A percentile compares a stretch with the other conserved stretches of the same genome.
Conservation (phyloP, 345 rosid genomes). For the Noccaea caerulescens region DNA sequence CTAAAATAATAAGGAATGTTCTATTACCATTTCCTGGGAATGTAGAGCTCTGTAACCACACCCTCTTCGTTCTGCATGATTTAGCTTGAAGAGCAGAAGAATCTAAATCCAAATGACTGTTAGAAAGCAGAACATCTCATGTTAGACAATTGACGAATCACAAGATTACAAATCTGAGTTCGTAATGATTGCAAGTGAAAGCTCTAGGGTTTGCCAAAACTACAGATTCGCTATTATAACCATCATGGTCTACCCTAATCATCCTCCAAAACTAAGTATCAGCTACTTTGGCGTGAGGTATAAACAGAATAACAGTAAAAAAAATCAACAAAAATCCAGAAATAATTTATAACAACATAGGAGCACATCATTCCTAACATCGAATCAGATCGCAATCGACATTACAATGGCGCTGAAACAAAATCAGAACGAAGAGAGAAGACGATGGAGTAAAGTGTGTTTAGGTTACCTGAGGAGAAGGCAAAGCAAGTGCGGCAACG, state of each 20-base stretch:
- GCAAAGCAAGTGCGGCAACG: slow-evolving; percentile 43
- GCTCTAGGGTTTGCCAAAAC: not conserved
- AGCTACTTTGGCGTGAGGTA: not conserved
- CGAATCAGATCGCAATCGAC: not conserved
- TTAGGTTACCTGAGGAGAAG: slow-evolving; percentile 35
- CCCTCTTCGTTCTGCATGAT: slow-evolving; percentile 92
- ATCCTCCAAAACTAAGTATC: no score
- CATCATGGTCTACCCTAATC: no score
- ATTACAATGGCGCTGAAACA: not conserved
- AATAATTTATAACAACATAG: not conserved
- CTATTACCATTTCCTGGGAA: slow-evolving; percentile 79
- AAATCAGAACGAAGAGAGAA: not conserved
- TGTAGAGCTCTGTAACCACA: slow-evolving; percentile 72
- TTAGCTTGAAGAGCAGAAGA: slow-evolving; percentile 24
- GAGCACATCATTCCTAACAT: not conserved
- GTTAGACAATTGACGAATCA: not conserved
- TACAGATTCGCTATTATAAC: not conserved
- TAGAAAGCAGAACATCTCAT: not conserved
- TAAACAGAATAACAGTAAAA: not conserved
- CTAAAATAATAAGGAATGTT: not conserved
- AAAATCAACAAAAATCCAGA: not conserved
- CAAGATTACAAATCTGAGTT: not conserved
- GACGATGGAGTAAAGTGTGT: not conserved
- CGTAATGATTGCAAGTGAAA: not conserved
- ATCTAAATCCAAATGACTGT: slow-evolving; percentile 23